phyloP scores from a whole-genome alignment of 2,329 filamentous ascomycete species.

The Fusarium hainanense region DNA sequence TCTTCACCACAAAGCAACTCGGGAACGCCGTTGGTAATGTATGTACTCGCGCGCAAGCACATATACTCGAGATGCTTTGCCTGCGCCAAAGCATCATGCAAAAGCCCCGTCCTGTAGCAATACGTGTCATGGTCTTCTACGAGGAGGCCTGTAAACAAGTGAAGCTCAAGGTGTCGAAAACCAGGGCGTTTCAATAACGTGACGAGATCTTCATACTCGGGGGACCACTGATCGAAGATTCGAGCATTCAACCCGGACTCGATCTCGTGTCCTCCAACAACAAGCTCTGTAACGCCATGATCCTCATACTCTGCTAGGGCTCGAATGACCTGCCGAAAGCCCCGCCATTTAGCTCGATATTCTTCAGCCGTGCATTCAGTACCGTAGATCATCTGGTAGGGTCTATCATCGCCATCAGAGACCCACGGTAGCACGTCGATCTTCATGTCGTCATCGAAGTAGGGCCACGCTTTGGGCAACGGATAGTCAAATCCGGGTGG shows the following conservation, averaged over 20 bases:
- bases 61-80: not conserved
- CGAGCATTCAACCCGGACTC: not conserved
- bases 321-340: not conserved
- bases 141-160: not conserved
- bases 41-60: not conserved
- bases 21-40: rapidly evolving
- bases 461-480: not conserved
- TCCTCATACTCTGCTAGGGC: not conserved
- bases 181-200: not conserved
- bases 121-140: too few relatives aligned
- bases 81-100: not conserved
- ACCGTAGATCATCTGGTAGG: not conserved
- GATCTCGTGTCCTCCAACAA: not conserved
- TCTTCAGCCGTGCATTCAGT: not conserved
- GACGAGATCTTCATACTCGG: not conserved
- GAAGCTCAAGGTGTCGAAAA: not conserved
- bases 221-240: not conserved
- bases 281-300: not conserved
- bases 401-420: not conserved
- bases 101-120: too few relatives aligned
- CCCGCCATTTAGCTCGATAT: not conserved
- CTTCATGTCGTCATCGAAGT: rapidly evolving
- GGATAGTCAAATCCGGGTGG: not conserved
- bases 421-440: not conserved
- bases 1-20: not conserved